Base-by-base conservation (phyloP, 1,284 basidiomycete species). In the Cutaneotrichosporon dermatis region DNA sequence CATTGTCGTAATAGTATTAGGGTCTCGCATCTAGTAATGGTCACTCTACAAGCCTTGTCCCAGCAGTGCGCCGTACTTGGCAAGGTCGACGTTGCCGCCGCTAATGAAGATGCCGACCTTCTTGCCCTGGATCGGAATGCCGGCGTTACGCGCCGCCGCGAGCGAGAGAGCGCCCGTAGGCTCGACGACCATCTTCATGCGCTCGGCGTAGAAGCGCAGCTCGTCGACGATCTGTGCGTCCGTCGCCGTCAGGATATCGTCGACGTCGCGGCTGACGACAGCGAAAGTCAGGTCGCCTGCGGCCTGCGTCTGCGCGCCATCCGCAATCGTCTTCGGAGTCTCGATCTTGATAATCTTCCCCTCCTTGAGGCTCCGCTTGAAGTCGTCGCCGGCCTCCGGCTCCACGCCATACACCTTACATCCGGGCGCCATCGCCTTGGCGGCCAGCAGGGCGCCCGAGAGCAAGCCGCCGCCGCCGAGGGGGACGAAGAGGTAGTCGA, bases 41-140 rank as follows among this genome's bases (percentile, higher is more conserved):
- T 40, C 39, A 9, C 39, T 25, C 46, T 49, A 49, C 51, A 58
- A 9, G 12, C 58, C 58, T 94, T 60, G 96, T 90, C 75, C 99
- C 95, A 15, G 96, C 89, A 35, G 98, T 93, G 73, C 97, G 98
- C 96, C 85, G 51, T 99, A 79, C 37, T 94, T 84, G 66, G 92
- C 90, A 77, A 99, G 98, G 80, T 99, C 98, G 91, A 99, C 96
- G 78, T 99, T 99, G n/a, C 96, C 96, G 33, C 95, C 95, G 67
- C 89, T 92, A 64, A 99, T 82, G 55, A 98, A 86, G 2, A 86
- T 92, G 40, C 97, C 92, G 66, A 94, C 97, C 62, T 85, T 87
- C 78, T 91, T 92, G 57, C 88, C 84, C 73, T 96, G 90, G 58
- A 87, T 79, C 36, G 86, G 70, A 64, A 99, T 91, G 74, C 96